Evolutionary conservation across 192 early-diverging fungal genomes (phyloP), one percentile per base, ranked within the genome.

Genomic region (Funneliformis geosporum): DNA sequence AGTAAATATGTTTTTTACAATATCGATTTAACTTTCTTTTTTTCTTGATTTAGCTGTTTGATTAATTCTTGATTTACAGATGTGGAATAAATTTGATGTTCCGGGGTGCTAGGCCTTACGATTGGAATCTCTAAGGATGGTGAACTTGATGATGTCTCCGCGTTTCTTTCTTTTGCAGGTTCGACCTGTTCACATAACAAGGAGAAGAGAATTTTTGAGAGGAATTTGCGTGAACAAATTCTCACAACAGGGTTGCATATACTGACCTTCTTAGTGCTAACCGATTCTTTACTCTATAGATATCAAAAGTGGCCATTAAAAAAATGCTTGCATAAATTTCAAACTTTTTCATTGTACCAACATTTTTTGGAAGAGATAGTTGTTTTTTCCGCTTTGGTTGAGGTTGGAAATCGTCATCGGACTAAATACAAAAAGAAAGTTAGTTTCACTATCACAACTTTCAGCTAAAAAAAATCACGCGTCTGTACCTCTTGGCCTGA

Each of bases 21-120:
- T 40, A 6, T 39, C 60, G 74, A 76, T 76, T 76, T 62, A 39
- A 18, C n/a, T 62, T 4, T 1, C 60, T 76, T 28, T 76, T 60
- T 62, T 12, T 76, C 59, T 38, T 64, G 5, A 9, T 16, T 76
- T 76, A 76, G 64, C 64, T 39, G 60, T 76, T 5, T 61, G 61
- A 75, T 33, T 76, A 76, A 76, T n/a, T 76, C 1, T 64, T 76
- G 38, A 76, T 76, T 64, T 12, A 23, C 28, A 1, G 60, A 76
- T 76, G 55, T 38, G 39, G 64, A 46, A n/a, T 12, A 59, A 73
- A 59, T 73, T 73, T 73, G 72, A 73, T 73, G 5, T 66, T 66
- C n/a, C n/a, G 42, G 42, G 42, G 42, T 43, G 42, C 42, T 43
- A 43, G 42, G 42, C 42, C 42, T 43, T 43, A 8, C 42, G 42